Base-by-base conservation (phyloP, 441 rosid species). In the Bocquillonia castaneifolia region DNA sequence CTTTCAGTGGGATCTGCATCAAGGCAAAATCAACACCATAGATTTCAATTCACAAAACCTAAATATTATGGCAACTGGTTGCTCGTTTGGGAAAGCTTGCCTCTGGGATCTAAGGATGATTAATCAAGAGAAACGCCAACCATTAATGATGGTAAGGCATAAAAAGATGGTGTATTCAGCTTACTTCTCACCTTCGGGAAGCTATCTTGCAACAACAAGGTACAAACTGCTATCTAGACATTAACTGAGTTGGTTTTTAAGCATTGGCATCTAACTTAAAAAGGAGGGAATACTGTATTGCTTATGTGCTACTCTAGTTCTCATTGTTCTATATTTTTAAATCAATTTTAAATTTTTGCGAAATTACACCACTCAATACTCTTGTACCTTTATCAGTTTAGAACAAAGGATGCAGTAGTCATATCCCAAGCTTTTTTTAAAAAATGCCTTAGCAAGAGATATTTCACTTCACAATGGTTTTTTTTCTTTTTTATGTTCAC, bases 101-200 rank as follows among this genome's bases (percentile, higher is more conserved):
- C 78, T 93, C 29, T 93, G 97, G 97, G 98, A 93, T 69, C 72
- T 89, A 77, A 89, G 91, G 76, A 72, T 76, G 58, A 77, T 86
- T 72, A 67, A 74, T 55, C 59, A 80, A 5, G 53, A 63, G 39
- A 79, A 79, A 58, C 83, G 80, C 8, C 66, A 76, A 69, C 61
- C 78, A 50, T 68, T 86, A 67, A 73, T 61, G 74, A 78, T 64
- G 42, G 63, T 85, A 2, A 68, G 66, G 28, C 96, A 93, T 74
- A 44, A 68, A 14, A 84, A 71, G 78, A 82, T 86, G 22, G 91
- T 91, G 52, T 81, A 85, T 51, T 83, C 94, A 64, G 97, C 98
- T 52, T 89, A 84, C 72, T 93, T 93, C 82, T 93, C 98, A 36
- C 96, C 97, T 31, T 85, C 88, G 42, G 97, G 96, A 59, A 78